Conservation (phyloP, 768 basidiomycete genomes). For the Mycena alexandri region DNA sequence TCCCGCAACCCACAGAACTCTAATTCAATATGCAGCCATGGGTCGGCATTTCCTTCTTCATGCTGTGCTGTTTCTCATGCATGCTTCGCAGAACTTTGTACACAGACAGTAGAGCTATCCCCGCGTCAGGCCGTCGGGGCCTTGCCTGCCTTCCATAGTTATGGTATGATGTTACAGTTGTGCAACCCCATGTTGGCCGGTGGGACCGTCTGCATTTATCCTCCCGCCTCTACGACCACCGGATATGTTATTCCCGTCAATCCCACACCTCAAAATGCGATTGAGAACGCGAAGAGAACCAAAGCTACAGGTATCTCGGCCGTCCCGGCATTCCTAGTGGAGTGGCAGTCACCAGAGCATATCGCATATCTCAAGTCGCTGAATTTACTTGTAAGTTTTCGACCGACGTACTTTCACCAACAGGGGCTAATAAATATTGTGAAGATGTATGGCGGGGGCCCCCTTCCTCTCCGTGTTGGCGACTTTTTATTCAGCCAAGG, state of each 20-base stretch:
- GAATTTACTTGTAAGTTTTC: constrained; percentile 42
- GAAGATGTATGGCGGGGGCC: constrained; percentile 53
- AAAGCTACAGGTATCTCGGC: constrained; percentile 47
- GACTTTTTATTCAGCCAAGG: constrained; percentile 50
- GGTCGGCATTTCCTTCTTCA: background rate
- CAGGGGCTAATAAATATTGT: background rate
- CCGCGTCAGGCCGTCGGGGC: constrained; percentile 30
- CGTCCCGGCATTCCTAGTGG: constrained; percentile 55
- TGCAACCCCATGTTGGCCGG: constrained; percentile 44
- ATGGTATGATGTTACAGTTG: constrained; percentile 48
- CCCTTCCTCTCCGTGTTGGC: constrained; percentile 52
- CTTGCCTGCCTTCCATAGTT: constrained; percentile 56
- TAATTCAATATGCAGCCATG: constrained; percentile 11
- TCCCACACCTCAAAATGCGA: constrained; percentile 54
- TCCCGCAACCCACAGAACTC: constrained; percentile 9
- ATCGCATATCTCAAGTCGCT: constrained; percentile 46
- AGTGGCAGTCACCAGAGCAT: constrained; percentile 50
- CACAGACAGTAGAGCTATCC: background rate
- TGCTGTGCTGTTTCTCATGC: background rate
- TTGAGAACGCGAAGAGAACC: constrained; percentile 48
- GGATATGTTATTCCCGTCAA: constrained; percentile 46
- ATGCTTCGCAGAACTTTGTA: background rate
- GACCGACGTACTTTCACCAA: background rate
- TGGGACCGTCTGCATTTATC: constrained; percentile 46
- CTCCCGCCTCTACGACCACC: constrained; percentile 45